Conservation (phyloP, 2,329 filamentous ascomycete genomes). For the Stachybotrys chlorohalonatus region DNA sequence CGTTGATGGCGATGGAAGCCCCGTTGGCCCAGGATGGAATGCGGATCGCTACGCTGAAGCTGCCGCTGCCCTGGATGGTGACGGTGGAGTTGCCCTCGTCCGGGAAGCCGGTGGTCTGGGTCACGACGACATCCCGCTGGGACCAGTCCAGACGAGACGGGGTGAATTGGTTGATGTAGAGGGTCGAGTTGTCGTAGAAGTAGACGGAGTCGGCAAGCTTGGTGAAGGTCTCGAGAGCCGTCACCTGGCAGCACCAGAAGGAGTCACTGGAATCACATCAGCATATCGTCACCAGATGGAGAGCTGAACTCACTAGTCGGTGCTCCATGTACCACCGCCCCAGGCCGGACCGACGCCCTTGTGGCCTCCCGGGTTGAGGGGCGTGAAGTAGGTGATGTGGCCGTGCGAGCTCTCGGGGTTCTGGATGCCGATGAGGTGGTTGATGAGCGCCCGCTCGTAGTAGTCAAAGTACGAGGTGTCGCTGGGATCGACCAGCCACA, state of each 20-base stretch:
- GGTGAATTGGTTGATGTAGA: conserved; percentile 42
- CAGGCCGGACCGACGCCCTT: conserved; percentile 42
- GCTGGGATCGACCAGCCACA: conserved; percentile 34
- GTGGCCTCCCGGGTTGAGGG: conserved; percentile 35
- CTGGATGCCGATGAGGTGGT: conserved; percentile 41
- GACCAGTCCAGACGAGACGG: conserved; percentile 36
- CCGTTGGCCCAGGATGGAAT: conserved; percentile 35
- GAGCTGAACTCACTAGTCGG: conserved; percentile 22
- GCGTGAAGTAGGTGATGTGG: conserved; percentile 43
- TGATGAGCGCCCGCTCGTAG: conserved; percentile 40
- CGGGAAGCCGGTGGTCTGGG: conserved; percentile 34
- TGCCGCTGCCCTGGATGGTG: conserved; percentile 23
- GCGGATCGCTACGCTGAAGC: conserved; percentile 29
- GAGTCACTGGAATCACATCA: conserved; percentile 15
- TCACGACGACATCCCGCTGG: conserved; percentile 26
- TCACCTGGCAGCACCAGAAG: conserved; percentile 47
- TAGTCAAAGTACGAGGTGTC: conserved; percentile 38
- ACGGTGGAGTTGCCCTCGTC: conserved; percentile 28
- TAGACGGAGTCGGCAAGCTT: conserved; percentile 45
- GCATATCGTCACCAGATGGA: neutral
- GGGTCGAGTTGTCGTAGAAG: conserved; percentile 28
- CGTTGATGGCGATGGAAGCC: conserved; percentile 33
- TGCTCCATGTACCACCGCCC: conserved; percentile 46
- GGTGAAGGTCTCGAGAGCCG: conserved; percentile 42
- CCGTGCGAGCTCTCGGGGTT: conserved; percentile 33